Evolutionary conservation across 192 early-diverging fungal genomes (phyloP), one percentile per base, ranked within the genome.

Genomic region (Fimicolochytrium jonesii): DNA sequence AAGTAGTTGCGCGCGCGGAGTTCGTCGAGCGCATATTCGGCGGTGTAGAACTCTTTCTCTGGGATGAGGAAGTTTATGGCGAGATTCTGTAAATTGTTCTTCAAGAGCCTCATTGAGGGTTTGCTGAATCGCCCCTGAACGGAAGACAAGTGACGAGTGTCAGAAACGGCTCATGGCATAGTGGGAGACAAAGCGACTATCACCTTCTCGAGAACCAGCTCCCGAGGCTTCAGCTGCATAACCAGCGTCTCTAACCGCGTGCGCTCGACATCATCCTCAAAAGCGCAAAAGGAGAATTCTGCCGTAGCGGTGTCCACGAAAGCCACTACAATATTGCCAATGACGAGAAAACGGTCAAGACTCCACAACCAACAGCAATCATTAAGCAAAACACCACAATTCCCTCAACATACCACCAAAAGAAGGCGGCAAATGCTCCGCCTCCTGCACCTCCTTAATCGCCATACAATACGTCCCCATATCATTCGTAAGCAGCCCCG

Each of bases 291-390:
- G 48, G 85, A 84, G 70, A 99, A 95, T 67, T 93, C 88, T 10
- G 92, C 93, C 0, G 93, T 99, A 0, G 95, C 77, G 0, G 95
- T 95, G 61, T 99, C 97, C 4, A 96, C 97, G 79, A 99, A 95
- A 13, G 83, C 86, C 7, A 99, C 72, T 46, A 22, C 13, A 28
- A 47, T 32, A 6, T 5, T 9, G 17, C 13, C 35, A 11, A 35
- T 41, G 28, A 91, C 92, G 73, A 92, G n/a, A n/a, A n/a, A n/a
- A 93, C 11, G 67, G 69, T n/a, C n/a, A n/a, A n/a, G n/a, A n/a
- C n/a, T n/a, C n/a, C n/a, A n/a, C 30, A 56, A 45, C 43, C 13
- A 18, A 39, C 26, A 23, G 13, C 29, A 35, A 17, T 48, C 6
- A 70, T 7, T 18, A 0, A 26, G 23, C 3, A n/a, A 13, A 49